Evolutionary conservation across 768 basidiomycete genomes (phyloP).

Genomic region (Scleroderma citrinum): DNA sequence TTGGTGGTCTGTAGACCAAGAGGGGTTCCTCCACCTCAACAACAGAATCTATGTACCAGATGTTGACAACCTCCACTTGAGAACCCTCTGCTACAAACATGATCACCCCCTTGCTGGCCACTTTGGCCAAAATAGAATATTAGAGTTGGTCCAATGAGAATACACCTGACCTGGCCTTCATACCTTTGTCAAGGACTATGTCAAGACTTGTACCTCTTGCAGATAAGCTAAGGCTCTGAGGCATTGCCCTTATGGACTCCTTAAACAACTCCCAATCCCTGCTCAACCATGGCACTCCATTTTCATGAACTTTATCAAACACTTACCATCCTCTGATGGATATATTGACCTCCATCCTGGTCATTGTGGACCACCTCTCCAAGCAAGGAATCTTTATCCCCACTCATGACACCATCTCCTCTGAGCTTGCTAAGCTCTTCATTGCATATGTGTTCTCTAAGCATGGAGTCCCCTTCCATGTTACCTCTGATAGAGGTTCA

Average conservation of each 20-base stretch:
- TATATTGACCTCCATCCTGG: conserved; percentile 24
- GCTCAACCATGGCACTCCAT: conserved; percentile 16
- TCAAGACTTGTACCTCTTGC: conserved; percentile 31
- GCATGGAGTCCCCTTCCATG: conserved; percentile 14
- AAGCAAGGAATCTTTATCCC: conserved; percentile 9
- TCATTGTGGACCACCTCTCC: background rate
- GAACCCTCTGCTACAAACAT: conserved; percentile 25
- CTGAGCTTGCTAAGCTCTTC: conserved; percentile 6
- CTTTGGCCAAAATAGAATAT: background rate
- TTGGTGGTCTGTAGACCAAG: background rate
- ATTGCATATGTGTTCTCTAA: conserved; percentile 15
- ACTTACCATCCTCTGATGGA: conserved; percentile 33
- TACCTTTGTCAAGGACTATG: conserved; percentile 9
- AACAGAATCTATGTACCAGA: background rate
- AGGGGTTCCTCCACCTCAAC: background rate
- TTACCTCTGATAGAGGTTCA: conserved; percentile 23
- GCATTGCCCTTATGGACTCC: conserved; percentile 32
- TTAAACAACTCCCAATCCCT: conserved; percentile 21
- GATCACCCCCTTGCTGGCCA: conserved; percentile 12
- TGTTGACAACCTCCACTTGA: conserved; percentile 6
- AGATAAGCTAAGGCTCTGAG: conserved; percentile 22
- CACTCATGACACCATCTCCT: conserved; percentile 6
- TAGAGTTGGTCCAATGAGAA: background rate
- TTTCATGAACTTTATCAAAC: conserved; percentile 27
- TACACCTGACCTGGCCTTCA: background rate